A percentile compares a stretch with the other conserved stretches of the same genome.
phyloP scores from a whole-genome alignment of 495 filamentous ascomycete species.

The Penicillium egyptiacum region DNA sequence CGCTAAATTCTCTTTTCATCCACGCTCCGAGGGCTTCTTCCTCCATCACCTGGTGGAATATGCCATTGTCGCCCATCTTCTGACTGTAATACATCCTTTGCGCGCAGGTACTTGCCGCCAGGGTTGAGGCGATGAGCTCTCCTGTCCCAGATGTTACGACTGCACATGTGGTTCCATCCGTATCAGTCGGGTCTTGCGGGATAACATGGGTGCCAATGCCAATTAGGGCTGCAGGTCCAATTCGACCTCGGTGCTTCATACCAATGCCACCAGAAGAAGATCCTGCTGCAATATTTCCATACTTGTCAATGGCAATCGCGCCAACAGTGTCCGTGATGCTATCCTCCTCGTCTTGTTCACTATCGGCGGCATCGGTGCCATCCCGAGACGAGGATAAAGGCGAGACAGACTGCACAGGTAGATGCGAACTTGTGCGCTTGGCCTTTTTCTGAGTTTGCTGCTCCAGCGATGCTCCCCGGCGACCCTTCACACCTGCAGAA shows the following conservation, averaged over 20 bases:
- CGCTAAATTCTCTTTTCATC: constrained; percentile 77
- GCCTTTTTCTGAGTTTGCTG: not conserved
- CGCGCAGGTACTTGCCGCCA: constrained; percentile 77
- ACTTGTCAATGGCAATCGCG: constrained; percentile 84
- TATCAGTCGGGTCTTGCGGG: constrained; percentile 63
- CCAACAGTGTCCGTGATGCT: constrained; percentile 89
- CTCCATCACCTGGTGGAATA: constrained; percentile 64
- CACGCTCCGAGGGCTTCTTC: constrained; percentile 69
- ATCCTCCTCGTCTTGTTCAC: constrained; percentile 33
- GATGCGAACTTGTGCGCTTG: not conserved
- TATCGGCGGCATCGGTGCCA: not conserved
- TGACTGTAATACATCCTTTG: constrained; percentile 69
- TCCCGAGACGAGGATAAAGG: not conserved
- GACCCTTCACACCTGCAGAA: not conserved
- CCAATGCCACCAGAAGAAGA: constrained; percentile 98
- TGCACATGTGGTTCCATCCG: constrained; percentile 63
- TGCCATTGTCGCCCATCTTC: constrained; percentile 57
- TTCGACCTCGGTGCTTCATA: constrained; percentile 90
- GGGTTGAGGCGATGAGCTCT: constrained; percentile 93
- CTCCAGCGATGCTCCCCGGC: not conserved
- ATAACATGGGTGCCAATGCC: constrained; percentile 86
- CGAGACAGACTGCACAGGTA: constrained; percentile 2
- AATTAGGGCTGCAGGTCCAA: constrained; percentile 89
- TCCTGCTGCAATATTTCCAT: constrained; percentile 89
- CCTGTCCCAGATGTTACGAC: constrained; percentile 89